Evolutionary conservation across 345 rosid genomes (phyloP).

Genomic region (Dimocarpus longan): DNA sequence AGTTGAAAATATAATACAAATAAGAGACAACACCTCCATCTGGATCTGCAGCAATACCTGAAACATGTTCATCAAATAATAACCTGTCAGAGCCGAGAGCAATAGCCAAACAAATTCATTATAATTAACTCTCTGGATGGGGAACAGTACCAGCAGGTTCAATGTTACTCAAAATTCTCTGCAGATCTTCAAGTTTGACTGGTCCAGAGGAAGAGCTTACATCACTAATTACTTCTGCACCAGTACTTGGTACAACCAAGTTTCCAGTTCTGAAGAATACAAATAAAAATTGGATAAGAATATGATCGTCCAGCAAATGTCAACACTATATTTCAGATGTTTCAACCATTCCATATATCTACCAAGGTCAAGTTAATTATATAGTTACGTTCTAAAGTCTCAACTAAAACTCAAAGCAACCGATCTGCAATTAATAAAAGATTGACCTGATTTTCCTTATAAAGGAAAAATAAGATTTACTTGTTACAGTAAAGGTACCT

Average conservation of each 20-base stretch:
- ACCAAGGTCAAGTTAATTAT: neutral
- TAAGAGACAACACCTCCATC: slow-evolving; percentile 66
- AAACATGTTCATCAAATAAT: slow-evolving; percentile 23
- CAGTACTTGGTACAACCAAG: slow-evolving; percentile 59
- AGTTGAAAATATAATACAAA: slow-evolving; percentile 1
- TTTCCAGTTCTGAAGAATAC: slow-evolving; percentile 69
- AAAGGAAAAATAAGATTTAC: neutral
- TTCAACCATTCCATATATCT: neutral
- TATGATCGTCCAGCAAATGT: neutral
- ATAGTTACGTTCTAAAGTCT: neutral
- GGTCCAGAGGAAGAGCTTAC: slow-evolving; percentile 84
- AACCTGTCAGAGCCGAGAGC: slow-evolving; percentile 30
- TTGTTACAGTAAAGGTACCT: slow-evolving; percentile 45
- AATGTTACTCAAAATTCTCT: slow-evolving; percentile 86
- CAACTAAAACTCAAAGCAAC: slow-evolving; percentile 9
- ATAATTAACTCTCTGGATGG: neutral
- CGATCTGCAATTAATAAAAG: neutral
- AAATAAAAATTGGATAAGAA: slow-evolving; percentile 9
- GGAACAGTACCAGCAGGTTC: slow-evolving; percentile 60
- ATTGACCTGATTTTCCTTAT: neutral
- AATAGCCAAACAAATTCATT: slow-evolving; percentile 10
- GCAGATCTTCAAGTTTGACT: slow-evolving; percentile 83
- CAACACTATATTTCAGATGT: neutral
- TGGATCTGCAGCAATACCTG: slow-evolving; percentile 64
- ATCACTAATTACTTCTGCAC: slow-evolving; percentile 69